Conservation (phyloP, 2,329 filamentous ascomycete genomes). For the Monilinia vaccinii-corymbosi region DNA sequence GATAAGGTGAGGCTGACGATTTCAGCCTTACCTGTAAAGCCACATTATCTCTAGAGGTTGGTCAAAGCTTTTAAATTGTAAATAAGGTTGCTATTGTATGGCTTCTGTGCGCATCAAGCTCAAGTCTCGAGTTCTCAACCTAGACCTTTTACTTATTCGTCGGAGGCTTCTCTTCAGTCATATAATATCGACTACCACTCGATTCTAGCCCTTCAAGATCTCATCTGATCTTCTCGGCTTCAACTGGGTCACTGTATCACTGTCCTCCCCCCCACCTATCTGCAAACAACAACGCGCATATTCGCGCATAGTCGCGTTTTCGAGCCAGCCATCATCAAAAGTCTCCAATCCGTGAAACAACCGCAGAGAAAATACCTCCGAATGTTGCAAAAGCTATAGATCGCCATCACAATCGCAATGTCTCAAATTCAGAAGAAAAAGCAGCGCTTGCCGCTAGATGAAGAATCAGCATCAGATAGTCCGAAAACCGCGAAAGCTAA, state of each 20-base stretch:
- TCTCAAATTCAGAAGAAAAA: conserved; percentile 8
- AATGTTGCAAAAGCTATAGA: not conserved
- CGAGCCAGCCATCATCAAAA: not conserved
- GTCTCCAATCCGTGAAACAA: not conserved
- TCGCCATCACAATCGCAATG: not conserved
- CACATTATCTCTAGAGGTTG: not conserved
- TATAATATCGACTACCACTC: not conserved
- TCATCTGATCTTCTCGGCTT: not conserved
- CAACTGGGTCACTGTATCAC: not conserved
- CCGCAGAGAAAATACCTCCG: not conserved
- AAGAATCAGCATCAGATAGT: not conserved
- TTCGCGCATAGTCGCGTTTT: conserved; percentile 2
- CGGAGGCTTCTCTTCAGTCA: not conserved
- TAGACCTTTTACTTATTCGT: not conserved
- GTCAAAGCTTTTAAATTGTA: not conserved
- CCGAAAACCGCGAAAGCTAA: not conserved
- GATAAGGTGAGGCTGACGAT: not conserved
- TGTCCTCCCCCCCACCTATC: not conserved
- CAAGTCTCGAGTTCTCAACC: not conserved
- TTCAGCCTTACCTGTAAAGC: not conserved
- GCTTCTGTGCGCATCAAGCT: not conserved
- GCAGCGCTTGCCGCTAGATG: not conserved
- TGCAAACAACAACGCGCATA: not conserved
- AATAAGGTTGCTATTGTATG: not conserved
- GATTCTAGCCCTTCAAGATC: too few relatives aligned